These are phyloP conservation scores for Colletotrichum kahawae DNA, from an alignment of 2,329 filamentous ascomycete genomes.

Conservation along the genomic window DNA sequence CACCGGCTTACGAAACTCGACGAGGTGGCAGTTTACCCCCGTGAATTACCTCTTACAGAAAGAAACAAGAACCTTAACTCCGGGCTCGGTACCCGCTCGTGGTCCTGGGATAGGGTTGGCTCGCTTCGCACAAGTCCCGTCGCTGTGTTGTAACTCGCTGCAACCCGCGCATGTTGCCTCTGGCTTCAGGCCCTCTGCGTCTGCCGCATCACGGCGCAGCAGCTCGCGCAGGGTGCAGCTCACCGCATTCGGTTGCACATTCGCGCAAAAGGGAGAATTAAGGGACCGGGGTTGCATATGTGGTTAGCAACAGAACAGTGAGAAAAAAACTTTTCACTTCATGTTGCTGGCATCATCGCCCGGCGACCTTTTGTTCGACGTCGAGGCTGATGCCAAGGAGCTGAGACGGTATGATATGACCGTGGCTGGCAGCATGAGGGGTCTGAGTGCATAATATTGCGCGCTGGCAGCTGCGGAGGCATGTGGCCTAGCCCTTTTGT, in stretches of 20 bases:
- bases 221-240: neutral
- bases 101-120: neutral
- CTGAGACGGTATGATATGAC: neutral
- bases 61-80: neutral
- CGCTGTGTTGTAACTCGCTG: neutral
- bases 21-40: neutral
- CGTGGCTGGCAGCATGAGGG: neutral
- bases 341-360: neutral
- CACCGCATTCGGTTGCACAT: neutral
- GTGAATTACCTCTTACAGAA: neutral
- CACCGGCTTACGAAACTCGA: neutral
- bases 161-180: neutral
- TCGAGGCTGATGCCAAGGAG: constrained; percentile 2
- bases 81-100: neutral
- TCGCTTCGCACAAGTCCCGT: neutral
- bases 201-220: constrained; percentile 2
- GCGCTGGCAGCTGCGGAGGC: neutral
- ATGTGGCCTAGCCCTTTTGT: neutral
- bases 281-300: neutral
- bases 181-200: neutral
- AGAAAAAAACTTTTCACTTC: neutral
- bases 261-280: neutral
- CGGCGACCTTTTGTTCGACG: neutral
- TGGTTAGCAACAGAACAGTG: neutral
- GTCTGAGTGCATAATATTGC: neutral